Base-by-base conservation (phyloP, 2,329 filamentous ascomycete species). In the Macroventuria anomochaeta region DNA sequence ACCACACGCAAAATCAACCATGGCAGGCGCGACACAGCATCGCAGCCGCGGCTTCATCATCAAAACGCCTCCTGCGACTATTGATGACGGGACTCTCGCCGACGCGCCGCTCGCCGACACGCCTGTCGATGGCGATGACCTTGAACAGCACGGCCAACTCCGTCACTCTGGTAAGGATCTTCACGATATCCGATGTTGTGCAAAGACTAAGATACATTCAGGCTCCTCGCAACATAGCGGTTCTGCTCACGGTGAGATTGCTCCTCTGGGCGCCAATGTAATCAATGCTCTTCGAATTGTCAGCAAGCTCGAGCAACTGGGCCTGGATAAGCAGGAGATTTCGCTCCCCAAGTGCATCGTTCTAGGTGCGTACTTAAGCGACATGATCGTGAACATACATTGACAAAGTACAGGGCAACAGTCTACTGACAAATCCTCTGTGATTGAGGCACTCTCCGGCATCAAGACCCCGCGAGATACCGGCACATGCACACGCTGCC, bases 401-500 rank as follows among this genome's bases (percentile, higher is more conserved):
- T 29, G 18, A 47, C 29, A 12, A 10, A 4, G 2, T n/a, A 11
- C 25, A 67, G 67, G 71, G 0, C 91, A 96, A 41, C 92, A 96
- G 66, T 90, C 85, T 0, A 88, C 91, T 0, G 93, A 92, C 0
- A 96, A 96, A 69, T 91, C 87, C 0, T 91, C 81, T 0, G 69
- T 79, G 0, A 78, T 80, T 11, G 79, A 81, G 47, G 76, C 75
- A 0, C 73, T 80, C 5, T 76, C 75, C 0, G 88, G 87, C 3
- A 87, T 95, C 20, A 86, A 86, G 17, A 83, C 93, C 0, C 91
- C 91, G 0, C 81, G 88, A 1, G 85, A 83, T 33, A 83, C 84
- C 3, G 88, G 88, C 0, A 89, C 88, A 0, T 96, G 92, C 65
- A 96, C 92, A 0, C 78, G 88, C 0, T 96, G 90, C 53, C 91